Percentiles rank a stretch among this genome's conserved stretches.
phyloP scores from a whole-genome alignment of 345 rosid species.

The Bruguiera gymnorhiza region DNA sequence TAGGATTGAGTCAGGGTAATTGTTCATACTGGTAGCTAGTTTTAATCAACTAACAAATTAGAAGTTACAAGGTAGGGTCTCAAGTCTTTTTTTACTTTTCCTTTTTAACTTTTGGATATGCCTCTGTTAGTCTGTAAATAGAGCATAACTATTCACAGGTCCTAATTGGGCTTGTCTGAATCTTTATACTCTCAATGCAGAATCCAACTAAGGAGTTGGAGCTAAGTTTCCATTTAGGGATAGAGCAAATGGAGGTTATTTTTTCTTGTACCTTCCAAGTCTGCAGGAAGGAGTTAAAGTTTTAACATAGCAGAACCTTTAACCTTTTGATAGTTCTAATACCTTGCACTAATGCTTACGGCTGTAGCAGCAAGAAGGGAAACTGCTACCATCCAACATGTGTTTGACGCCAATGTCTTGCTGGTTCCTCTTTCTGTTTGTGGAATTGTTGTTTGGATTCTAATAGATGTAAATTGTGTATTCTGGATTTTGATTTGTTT shows the following conservation, averaged over 20 bases:
- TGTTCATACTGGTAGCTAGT: constrained; percentile 43
- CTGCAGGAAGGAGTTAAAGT: constrained; percentile 34
- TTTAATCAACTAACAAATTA: constrained; percentile 39
- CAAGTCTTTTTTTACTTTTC: constrained; percentile 11
- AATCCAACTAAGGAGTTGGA: constrained; percentile 53
- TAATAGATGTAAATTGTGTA: constrained; percentile 15
- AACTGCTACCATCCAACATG: constrained; percentile 29
- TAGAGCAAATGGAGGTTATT: constrained; percentile 56
- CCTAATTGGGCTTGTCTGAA: constrained; percentile 34
- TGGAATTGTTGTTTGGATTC: constrained; percentile 25
- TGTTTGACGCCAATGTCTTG: constrained; percentile 26
- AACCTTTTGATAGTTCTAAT: constrained; percentile 24
- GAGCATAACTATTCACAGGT: constrained; percentile 52
- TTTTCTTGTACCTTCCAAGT: constrained; percentile 46
- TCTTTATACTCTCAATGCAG: constrained; percentile 43
- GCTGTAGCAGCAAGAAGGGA: constrained; percentile 27
- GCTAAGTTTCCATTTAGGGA: constrained; percentile 59
- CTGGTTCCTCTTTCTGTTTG: constrained; percentile 20
- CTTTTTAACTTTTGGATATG: constrained; percentile 25
- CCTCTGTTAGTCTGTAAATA: constrained; percentile 67
- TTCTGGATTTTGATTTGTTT: constrained; percentile 17
- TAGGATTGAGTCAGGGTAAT: constrained; percentile 32
- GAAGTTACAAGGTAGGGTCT: constrained; percentile 35
- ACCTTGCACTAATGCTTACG: constrained; percentile 21
- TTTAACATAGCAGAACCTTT: constrained; percentile 23